Base-by-base conservation (phyloP, 1,284 basidiomycete species). In the Kwoniella shivajii region DNA sequence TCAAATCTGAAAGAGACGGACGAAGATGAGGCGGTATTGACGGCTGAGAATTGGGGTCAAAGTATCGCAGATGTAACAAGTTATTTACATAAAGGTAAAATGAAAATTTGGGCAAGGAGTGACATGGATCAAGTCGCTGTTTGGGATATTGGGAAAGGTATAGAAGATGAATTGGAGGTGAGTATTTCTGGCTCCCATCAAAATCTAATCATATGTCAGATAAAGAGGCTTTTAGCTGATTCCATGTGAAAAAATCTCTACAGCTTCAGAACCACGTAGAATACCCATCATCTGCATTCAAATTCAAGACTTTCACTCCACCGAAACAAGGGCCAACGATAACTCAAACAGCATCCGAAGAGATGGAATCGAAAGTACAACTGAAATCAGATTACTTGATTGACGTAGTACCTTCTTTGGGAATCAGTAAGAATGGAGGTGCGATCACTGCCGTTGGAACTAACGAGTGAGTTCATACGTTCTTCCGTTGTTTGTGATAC, bases 1-100 rank as follows among this genome's bases (percentile, higher is more conserved):
- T 73, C 73, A 27, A 73, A 80, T 62, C 63, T 76, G 16, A 72
- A 74, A 50, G 75, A 80, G 55, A 55, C 67, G 6, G 80, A 82
- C 65, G 80, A 82, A 56, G 80, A 82, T 42, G 79, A 81, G 54
- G 78, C 80, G 0, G 72, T 80, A 0, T 64, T 77, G 5, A 66
- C 72, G 4, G 73, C 72, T 6, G 77, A 77, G 56, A 78, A 75
- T 58, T 78, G 70, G 68, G 73, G 74, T 29, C 71, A 74, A 44
- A 74, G 71, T 42, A 65, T 80, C 18, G 78, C 78, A 3, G 64
- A 63, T 9, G 68, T 72, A 0, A 70, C 67, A 4, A 43, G 52
- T 5, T 75, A 68, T 43, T 31, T 52, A 24, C 59, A 56, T 39
- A 71, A 71, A 48, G 65, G 60, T n/a, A 55, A 48, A 18, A 64